These are phyloP conservation scores for Pilasporangium apinafurcum DNA, from an alignment of 352 stramenopile genomes.

Conservation along the genomic window DNA sequence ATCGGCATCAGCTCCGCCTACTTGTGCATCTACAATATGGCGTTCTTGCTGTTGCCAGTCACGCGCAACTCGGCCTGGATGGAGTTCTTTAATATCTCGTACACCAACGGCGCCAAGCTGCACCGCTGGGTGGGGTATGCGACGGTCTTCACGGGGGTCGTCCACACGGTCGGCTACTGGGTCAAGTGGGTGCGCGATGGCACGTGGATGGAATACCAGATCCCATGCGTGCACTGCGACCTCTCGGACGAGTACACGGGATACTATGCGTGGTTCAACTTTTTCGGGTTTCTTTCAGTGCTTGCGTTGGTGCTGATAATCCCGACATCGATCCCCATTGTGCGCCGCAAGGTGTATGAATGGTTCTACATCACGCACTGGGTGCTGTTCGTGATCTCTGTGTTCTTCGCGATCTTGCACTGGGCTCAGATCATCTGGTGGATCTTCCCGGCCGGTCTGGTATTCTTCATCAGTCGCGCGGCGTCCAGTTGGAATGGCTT, in stretches of 20 bases:
- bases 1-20: conserved; percentile 45
- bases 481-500: conserved; percentile 36
- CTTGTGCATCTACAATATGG: conserved; percentile 68
- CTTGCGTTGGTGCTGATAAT: conserved; percentile 48
- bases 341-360: conserved; percentile 47
- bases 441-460: conserved; percentile 36
- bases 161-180: conserved; percentile 49
- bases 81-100: conserved; percentile 63
- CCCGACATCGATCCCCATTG: conserved; percentile 39
- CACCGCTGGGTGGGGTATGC: conserved; percentile 58
- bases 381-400: conserved; percentile 42
- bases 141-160: conserved; percentile 37
- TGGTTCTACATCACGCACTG: conserved; percentile 59
- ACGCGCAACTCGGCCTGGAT: conserved; percentile 60
- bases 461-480: conserved; percentile 50
- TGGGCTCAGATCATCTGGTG: conserved; percentile 56
- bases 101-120: conserved; percentile 49
- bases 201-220: conserved; percentile 32
- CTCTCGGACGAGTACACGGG: conserved; percentile 16
- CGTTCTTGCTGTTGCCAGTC: conserved; percentile 51
- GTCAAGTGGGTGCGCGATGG: conserved; percentile 32
- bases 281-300: conserved; percentile 43
- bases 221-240: conserved; percentile 45
- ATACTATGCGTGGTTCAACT: conserved; percentile 62
- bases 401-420: conserved; percentile 51